These are phyloP conservation scores for Chaetoscypha palmicola DNA, from an alignment of 2,329 filamentous ascomycete species.

Conservation along the genomic window DNA sequence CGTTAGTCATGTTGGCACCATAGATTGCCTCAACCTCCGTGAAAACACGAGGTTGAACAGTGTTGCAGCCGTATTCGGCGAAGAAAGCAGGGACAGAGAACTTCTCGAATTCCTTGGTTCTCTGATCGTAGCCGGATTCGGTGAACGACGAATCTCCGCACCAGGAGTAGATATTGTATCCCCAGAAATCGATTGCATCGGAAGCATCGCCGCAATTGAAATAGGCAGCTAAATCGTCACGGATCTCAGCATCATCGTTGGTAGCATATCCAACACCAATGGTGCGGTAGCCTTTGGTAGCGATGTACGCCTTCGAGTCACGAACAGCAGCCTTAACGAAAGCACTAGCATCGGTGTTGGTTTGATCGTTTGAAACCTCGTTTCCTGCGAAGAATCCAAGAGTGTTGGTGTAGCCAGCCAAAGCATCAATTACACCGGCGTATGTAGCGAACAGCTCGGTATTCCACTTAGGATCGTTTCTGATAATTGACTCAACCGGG, in stretches of 20 bases:
- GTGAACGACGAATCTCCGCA: conserved; percentile 77
- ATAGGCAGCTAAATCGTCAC: conserved; percentile 77
- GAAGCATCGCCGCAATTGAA: conserved; percentile 78
- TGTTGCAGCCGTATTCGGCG: conserved; percentile 96
- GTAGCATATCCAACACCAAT: conserved; percentile 94
- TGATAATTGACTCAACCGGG: conserved; percentile 77
- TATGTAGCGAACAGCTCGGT: conserved; percentile 73
- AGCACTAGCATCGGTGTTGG: conserved; percentile 84
- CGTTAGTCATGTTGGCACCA: conserved; percentile 68
- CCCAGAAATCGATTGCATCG: conserved; percentile 88
- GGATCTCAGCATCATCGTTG: conserved; percentile 82
- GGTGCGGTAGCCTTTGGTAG: conserved; percentile 64
- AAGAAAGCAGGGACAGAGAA: conserved; percentile 97
- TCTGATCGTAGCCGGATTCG: conserved; percentile 71
- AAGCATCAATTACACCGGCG: conserved; percentile 71
- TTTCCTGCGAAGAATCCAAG: conserved; percentile 99
- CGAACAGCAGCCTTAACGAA: conserved; percentile 97
- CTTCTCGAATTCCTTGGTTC: conserved; percentile 77
- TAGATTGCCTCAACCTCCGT: conserved; percentile 80
- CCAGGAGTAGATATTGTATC: conserved; percentile 99
- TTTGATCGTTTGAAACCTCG: conserved; percentile 83
- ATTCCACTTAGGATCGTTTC: conserved; percentile 72
- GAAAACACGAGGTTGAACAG: conserved; percentile 62
- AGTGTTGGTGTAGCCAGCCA: conserved; percentile 80
- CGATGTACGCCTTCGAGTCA: conserved; percentile 93